These are phyloP conservation scores for Suillus decipiens DNA, from an alignment of 768 basidiomycete genomes.

Conservation along the genomic window DNA sequence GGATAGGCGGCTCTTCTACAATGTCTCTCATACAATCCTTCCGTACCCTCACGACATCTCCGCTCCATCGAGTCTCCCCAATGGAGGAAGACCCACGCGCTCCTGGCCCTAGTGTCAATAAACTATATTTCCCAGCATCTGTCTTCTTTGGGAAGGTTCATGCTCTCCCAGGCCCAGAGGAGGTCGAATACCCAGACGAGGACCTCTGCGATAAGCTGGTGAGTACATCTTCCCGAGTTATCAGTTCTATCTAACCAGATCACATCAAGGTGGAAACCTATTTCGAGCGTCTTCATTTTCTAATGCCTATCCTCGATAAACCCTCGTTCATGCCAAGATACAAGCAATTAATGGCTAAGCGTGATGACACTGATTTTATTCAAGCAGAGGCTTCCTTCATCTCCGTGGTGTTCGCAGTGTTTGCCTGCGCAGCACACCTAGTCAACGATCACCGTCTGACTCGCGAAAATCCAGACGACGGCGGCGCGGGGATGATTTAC, in stretches of 20 bases:
- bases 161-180: conserved; percentile 79
- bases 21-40: conserved; percentile 93
- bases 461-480: conserved; percentile 65
- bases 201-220: conserved; percentile 88
- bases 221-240: conserved; percentile 33
- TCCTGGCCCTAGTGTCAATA: conserved; percentile 78
- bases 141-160: conserved; percentile 86
- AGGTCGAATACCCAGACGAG: conserved; percentile 84
- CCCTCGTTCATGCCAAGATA: conserved; percentile 78
- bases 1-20: conserved; percentile 90
- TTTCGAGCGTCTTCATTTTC: conserved; percentile 84
- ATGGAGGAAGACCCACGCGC: conserved; percentile 83
- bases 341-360: conserved; percentile 71
- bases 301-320: conserved; percentile 87
- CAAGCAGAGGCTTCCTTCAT: conserved; percentile 74
- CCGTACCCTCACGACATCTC: conserved; percentile 71
- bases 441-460: conserved; percentile 72
- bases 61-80: conserved; percentile 75
- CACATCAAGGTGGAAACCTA: conserved; percentile 74
- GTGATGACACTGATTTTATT: conserved; percentile 50
- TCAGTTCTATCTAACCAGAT: conserved; percentile 24
- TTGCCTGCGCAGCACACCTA: conserved; percentile 83
- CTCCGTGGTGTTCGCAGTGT: conserved; percentile 83
- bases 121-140: conserved; percentile 85
- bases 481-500: conserved; percentile 87